A percentile compares a stretch with the other conserved stretches of the same genome.
Evolutionary conservation across 148 eudicot genomes (phyloP).

Genomic region (Silene conica): DNA sequence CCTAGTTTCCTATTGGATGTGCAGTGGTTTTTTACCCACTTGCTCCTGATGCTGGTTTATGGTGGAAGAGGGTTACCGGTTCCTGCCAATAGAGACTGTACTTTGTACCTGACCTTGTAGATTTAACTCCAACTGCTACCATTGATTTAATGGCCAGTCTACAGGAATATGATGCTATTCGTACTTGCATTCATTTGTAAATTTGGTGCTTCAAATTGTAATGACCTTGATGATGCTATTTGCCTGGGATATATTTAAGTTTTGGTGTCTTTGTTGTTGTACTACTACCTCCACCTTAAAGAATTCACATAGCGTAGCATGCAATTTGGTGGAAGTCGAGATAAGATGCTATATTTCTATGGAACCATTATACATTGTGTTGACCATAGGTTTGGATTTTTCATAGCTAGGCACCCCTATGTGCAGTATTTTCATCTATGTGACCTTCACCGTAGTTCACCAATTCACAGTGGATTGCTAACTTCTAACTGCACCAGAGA

Average conservation of each 20-base stretch:
- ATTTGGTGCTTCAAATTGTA: not conserved
- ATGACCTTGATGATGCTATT: not conserved
- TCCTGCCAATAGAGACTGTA: not conserved
- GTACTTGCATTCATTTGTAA: not conserved
- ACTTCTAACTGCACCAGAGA: too few species aligned
- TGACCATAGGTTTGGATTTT: not conserved
- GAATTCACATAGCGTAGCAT: not conserved
- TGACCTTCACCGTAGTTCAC: not conserved
- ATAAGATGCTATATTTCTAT: not conserved
- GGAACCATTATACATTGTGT: not conserved
- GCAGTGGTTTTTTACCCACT: not conserved
- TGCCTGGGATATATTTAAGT: not conserved
- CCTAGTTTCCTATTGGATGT: not conserved
- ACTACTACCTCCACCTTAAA: not conserved
- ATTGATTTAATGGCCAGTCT: not conserved
- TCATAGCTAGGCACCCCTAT: not conserved
- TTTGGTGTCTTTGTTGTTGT: not conserved
- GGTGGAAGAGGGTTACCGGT: not conserved
- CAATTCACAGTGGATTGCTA: too few species aligned
- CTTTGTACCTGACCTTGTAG: slow-evolving; percentile 11
- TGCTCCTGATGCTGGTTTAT: not conserved
- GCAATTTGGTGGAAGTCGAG: not conserved
- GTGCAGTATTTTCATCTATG: not conserved
- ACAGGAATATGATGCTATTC: not conserved
- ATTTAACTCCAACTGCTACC: not conserved